These are phyloP conservation scores for Seiridium cupressi DNA, from an alignment of 2,329 filamentous ascomycete species.

Conservation along the genomic window DNA sequence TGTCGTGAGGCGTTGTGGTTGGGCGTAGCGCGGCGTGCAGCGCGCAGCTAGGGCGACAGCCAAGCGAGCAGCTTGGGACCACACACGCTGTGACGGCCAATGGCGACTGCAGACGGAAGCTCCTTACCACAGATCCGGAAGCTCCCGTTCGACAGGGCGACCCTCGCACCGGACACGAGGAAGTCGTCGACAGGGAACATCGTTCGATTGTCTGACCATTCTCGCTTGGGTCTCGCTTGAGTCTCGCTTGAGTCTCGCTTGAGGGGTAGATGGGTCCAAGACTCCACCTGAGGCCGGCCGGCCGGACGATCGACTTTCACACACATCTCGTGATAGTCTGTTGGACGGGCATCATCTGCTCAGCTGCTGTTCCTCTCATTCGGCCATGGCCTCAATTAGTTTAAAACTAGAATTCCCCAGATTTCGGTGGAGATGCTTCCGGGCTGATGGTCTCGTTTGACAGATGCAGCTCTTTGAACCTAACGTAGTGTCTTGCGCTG, in stretches of 20 bases:
- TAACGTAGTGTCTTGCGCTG: too few species aligned
- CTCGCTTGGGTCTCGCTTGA: neutral
- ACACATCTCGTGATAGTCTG: neutral
- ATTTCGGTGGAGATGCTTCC: neutral
- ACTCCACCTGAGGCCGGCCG: slow-evolving; percentile 1
- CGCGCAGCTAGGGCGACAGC: neutral
- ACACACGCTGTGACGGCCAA: neutral
- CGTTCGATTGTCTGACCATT: neutral
- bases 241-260: neutral
- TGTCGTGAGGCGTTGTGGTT: neutral
- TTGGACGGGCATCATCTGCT: neutral
- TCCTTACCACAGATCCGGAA: neutral
- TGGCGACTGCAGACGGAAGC: neutral
- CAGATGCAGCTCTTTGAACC: neutral
- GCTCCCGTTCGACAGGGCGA: neutral
- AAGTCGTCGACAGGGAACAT: neutral
- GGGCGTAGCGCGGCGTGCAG: neutral
- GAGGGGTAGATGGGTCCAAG: slow-evolving; percentile 1
- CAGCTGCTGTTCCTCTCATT: neutral
- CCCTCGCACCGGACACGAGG: neutral
- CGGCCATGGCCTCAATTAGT: neutral
- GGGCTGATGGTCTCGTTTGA: neutral
- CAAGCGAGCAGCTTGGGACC: neutral
- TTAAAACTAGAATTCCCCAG: neutral
- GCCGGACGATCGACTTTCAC: neutral